Evolutionary conservation across 179 eudicot genomes (phyloP), one percentile per base, ranked within the genome.

Genomic region (Spergularia azorica): DNA sequence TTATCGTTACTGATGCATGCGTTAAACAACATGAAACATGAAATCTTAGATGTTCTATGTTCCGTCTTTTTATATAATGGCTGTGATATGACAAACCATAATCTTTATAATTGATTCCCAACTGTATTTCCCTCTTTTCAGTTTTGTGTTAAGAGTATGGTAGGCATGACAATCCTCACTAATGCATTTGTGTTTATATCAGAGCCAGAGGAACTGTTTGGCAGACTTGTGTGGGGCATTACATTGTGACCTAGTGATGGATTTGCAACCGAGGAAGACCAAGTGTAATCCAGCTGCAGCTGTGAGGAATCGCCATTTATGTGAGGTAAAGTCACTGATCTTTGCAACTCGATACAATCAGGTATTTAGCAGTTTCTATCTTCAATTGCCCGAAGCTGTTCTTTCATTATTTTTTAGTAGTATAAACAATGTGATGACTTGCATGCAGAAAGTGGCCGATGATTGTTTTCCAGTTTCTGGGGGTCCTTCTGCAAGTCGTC

Each of bases 241-340:
- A 80, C 97, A 94, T 75, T 92, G 98, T 81, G 98, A 94, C 79
- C 87, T 79, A 74, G 83, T 84, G 77, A 81, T 89, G 85, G 89
- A 88, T 67, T 76, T 76, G 3, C 79, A 80, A 70, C 81, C 78
- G 14, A 86, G 77, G 75, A 92, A 90, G 79, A 83, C 82, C 67
- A 94, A 89, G 85, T 94, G 97, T 82, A 94, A 90, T 84, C 97
- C 97, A 26, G 97, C 97, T 50, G 97, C 97, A 50, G 91, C 90
- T 76, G 83, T 84, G 26, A 90, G 83, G 81, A 90, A 92, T 75
- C 91, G 77, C 46, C 95, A 88, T 70, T 69, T 94, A 51, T 94
- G 98, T 83, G 98, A 94, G 98, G 98, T 94, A 64, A 36, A 56
- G 62, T 16, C 51, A 58, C 61, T 66, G 66, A 66, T 70, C 16